Conservation (phyloP, 2,329 filamentous ascomycete genomes). For the Trichophyton verrucosum region DNA sequence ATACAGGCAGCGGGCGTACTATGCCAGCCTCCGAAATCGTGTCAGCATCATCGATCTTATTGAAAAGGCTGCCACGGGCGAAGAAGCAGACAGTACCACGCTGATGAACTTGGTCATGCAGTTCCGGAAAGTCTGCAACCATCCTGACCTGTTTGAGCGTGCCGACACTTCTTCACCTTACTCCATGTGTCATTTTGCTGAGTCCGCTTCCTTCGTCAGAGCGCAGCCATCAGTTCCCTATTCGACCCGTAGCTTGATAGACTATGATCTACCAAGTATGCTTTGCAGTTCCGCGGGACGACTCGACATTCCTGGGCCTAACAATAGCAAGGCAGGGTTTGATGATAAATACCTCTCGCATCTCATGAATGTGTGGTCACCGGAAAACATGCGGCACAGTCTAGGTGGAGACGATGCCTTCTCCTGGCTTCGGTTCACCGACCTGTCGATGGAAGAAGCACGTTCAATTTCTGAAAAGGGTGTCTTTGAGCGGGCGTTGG, state of each 20-base stretch:
- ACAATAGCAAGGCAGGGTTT: conserved; percentile 69
- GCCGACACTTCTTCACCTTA: conserved; percentile 83
- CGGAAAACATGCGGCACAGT: conserved; percentile 61
- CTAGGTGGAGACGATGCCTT: conserved; percentile 51
- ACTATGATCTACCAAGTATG: conserved; percentile 69
- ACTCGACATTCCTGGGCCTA: conserved; percentile 57
- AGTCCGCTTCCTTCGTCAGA: conserved; percentile 87
- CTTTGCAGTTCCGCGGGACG: conserved; percentile 73
- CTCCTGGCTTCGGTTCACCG: conserved; percentile 80
- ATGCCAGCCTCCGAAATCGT: conserved; percentile 83
- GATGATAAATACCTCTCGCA: conserved; percentile 62
- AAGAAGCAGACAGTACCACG: conserved; percentile 88
- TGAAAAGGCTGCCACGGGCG: conserved; percentile 87
- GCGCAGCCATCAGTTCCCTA: conserved; percentile 76
- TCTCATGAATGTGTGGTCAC: conserved; percentile 81
- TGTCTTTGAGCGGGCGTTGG: conserved; percentile 60
- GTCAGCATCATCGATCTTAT: conserved; percentile 98
- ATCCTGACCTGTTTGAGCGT: conserved; percentile 91
- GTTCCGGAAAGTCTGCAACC: conserved; percentile 98
- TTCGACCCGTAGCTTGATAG: conserved; percentile 73
- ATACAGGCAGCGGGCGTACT: conserved; percentile 88
- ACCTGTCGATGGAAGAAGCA: conserved; percentile 61
- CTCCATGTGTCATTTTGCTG: conserved; percentile 74
- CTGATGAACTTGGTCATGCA: conserved; percentile 99
- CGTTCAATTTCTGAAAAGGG: conserved; percentile 56